Conservation (phyloP, 495 filamentous ascomycete species). For the Lophiotrema nucula region DNA sequence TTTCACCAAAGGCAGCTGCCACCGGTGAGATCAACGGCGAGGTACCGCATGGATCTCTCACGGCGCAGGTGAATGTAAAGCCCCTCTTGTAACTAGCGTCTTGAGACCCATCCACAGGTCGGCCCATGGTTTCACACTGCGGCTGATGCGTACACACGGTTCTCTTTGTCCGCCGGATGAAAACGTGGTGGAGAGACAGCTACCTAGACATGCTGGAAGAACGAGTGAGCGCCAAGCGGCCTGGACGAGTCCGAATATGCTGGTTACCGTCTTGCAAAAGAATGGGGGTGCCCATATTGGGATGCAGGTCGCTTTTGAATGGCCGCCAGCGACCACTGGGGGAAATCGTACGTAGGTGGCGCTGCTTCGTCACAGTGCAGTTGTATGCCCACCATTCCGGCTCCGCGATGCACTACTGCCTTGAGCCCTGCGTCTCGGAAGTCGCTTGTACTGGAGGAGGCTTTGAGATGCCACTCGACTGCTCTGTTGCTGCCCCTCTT, state of each 20-base stretch:
- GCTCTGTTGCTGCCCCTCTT: no score
- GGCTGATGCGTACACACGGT: constrained; percentile 14
- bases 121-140: constrained; percentile 8
- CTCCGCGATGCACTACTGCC: constrained; percentile 11
- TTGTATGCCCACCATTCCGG: constrained; percentile 8
- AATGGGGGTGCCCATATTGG: constrained; percentile 3
- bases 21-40: background rate
- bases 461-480: no score
- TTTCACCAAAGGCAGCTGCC: background rate
- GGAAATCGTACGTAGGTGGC: constrained; percentile 22
- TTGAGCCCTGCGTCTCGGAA: constrained; percentile 21
- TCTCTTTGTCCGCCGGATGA: constrained; percentile 12
- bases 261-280: constrained; percentile 10
- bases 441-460: no score
- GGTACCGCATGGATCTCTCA: background rate
- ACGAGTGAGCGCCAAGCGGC: constrained; percentile 24
- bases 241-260: constrained; percentile 25
- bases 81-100: background rate
- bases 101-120: background rate
- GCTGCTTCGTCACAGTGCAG: constrained; percentile 26
- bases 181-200: constrained; percentile 18
- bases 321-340: constrained; percentile 1
- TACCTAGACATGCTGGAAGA: background rate
- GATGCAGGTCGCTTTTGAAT: constrained; percentile 22
- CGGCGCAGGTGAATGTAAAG: background rate